These are phyloP conservation scores for Trichoderma arundinaceum DNA, from an alignment of 2,329 filamentous ascomycete species.

Conservation along the genomic window DNA sequence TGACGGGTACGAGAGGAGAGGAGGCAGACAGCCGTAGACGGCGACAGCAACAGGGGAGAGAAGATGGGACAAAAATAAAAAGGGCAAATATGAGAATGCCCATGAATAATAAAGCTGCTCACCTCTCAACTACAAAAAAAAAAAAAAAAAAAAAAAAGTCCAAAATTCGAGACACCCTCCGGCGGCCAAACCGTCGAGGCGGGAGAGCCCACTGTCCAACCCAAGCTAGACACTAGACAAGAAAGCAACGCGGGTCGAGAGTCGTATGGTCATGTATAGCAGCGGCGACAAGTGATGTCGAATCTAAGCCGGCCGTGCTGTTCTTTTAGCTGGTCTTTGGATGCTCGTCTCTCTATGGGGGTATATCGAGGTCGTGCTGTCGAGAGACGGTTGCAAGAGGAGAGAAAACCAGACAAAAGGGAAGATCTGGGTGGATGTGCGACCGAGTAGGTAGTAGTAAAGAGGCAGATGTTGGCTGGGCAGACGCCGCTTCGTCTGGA, in stretches of 20 bases:
- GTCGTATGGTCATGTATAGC: conserved; percentile 10
- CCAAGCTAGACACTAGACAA: conserved; percentile 2
- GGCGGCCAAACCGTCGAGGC: conserved; percentile 22
- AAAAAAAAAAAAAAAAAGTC: neutral
- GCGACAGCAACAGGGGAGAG: neutral
- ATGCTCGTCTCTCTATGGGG: neutral
- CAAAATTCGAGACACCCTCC: conserved; percentile 27
- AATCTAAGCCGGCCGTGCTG: neutral
- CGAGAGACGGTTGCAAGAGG: conserved; percentile 12
- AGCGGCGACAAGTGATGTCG: neutral
- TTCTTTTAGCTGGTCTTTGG: neutral
- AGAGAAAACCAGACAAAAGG: conserved; percentile 20
- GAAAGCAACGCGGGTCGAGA: conserved; percentile 7
- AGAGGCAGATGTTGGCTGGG: conserved; percentile 14
- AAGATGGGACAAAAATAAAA: neutral
- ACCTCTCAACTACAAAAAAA: neutral
- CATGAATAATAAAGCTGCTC: neutral
- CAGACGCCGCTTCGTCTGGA: conserved; percentile 5
- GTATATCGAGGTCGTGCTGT: conserved; percentile 2
- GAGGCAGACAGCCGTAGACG: neutral
- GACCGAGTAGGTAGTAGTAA: conserved; percentile 23
- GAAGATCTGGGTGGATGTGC: conserved; percentile 30
- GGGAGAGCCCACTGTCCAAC: conserved; percentile 13
- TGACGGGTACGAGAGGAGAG: neutral
- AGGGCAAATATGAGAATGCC: neutral